Evolutionary conservation across 805 yeast genomes (phyloP).

Genomic region (Kodamaea laetipori): DNA sequence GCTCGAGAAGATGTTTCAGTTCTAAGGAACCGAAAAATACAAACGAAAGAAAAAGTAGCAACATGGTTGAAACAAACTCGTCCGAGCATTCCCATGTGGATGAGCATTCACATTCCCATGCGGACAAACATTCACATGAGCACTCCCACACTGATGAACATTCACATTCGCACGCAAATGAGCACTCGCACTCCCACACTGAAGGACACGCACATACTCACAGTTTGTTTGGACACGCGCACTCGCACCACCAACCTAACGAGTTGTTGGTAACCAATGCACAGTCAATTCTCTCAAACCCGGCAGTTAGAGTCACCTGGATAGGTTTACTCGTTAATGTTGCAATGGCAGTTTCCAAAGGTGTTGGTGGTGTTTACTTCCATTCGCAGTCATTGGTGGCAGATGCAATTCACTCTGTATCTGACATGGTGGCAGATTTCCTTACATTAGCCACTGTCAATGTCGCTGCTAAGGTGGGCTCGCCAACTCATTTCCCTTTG

Average conservation of each 20-base stretch:
- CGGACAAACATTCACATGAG: constrained; percentile 15
- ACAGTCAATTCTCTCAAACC: constrained; percentile 49
- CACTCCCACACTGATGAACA: constrained; percentile 6
- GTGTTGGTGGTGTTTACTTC: constrained; percentile 85
- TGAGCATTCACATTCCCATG: constrained; percentile 3
- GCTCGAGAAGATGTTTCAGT: background rate
- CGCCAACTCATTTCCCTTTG: constrained; percentile 69
- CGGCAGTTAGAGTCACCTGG: constrained; percentile 93
- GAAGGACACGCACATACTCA: constrained; percentile 18
- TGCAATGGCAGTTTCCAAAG: constrained; percentile 83
- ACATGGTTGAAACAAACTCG: background rate
- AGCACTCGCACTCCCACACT: constrained; percentile 3
- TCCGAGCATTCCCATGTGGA: background rate
- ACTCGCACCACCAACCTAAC: constrained; percentile 47
- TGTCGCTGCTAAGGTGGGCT: constrained; percentile 56
- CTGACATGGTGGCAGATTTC: constrained; percentile 88
- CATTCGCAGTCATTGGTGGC: constrained; percentile 95
- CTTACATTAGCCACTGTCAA: constrained; percentile 88
- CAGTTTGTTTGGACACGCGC: constrained; percentile 37
- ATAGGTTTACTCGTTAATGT: constrained; percentile 83
- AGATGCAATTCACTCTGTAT: constrained; percentile 90
- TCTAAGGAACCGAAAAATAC: constrained; percentile 3
- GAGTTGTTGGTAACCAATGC: constrained; percentile 36
- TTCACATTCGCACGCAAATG: background rate
- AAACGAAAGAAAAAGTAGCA: background rate